Conservation (phyloP, 1,139 yeast species). For the Suhomyces kunorum region DNA sequence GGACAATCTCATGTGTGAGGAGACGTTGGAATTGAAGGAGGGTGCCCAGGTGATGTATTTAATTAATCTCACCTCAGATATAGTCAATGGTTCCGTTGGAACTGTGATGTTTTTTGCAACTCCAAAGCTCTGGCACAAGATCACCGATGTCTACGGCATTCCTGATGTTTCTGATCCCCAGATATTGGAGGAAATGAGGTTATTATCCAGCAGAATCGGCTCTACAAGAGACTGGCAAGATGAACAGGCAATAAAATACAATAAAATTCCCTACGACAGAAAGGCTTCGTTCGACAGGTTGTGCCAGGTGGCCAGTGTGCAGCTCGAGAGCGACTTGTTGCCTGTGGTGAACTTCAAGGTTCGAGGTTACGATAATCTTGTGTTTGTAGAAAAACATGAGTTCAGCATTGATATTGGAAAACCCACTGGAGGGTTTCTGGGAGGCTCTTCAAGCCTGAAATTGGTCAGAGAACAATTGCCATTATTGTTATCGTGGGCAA, state of each 20-base stretch:
- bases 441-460: constrained; percentile 6
- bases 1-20: constrained; percentile 51
- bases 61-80: constrained; percentile 42
- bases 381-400: constrained; percentile 67
- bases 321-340: constrained; percentile 31
- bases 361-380: constrained; percentile 29
- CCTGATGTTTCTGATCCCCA: constrained; percentile 24
- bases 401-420: constrained; percentile 52
- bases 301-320: constrained; percentile 35
- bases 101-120: constrained; percentile 64
- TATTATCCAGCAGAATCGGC: constrained; percentile 32
- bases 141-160: constrained; percentile 29
- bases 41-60: constrained; percentile 66
- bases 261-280: constrained; percentile 32
- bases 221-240: constrained; percentile 31
- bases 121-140: constrained; percentile 27
- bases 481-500: constrained; percentile 79
- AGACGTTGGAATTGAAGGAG: constrained; percentile 46
- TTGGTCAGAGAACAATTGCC: constrained; percentile 73
- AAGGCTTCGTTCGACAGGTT: constrained; percentile 28
- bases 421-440: constrained; percentile 7
- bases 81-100: constrained; percentile 63
- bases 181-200: constrained; percentile 29
- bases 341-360: constrained; percentile 62
- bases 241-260: constrained; percentile 43